Percentiles rank a stretch among this genome's conserved stretches.
phyloP scores from a whole-genome alignment of 1,139 yeast species.

The Petasospora fabianii region DNA sequence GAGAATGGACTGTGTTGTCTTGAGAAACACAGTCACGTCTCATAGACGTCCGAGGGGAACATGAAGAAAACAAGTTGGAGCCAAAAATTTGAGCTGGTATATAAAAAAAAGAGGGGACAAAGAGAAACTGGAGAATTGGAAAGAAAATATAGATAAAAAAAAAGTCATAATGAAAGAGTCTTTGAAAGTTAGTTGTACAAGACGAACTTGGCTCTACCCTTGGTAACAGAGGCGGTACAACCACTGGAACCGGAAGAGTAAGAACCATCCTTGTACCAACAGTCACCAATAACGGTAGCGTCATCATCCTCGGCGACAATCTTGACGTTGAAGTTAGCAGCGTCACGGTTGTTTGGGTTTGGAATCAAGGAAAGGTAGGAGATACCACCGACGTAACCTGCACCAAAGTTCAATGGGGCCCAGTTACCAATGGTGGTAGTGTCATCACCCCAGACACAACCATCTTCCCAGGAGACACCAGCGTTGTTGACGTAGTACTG shows the following conservation, averaged over 20 bases:
- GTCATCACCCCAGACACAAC: constrained; percentile 69
- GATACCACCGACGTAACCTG: constrained; percentile 60
- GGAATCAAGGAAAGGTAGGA: constrained; percentile 76
- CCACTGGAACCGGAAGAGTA: constrained; percentile 65
- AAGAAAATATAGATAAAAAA: not conserved
- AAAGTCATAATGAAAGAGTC: constrained; percentile 3
- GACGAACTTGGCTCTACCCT: constrained; percentile 67
- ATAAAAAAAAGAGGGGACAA: not conserved
- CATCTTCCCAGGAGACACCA: constrained; percentile 68
- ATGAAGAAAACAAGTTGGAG: not conserved
- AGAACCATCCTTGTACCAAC: constrained; percentile 59
- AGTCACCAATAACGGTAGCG: constrained; percentile 53
- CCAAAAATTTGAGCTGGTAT: not conserved
- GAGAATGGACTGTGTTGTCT: not conserved
- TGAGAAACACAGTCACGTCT: not conserved
- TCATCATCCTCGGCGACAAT: constrained; percentile 51
- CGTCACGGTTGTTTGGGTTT: constrained; percentile 65
- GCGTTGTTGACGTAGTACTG: constrained; percentile 82
- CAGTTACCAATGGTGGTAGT: constrained; percentile 66
- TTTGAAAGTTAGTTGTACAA: constrained; percentile 38
- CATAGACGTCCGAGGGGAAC: constrained; percentile 1
- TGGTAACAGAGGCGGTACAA: constrained; percentile 69
- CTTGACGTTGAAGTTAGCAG: constrained; percentile 66
- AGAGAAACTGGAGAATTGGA: not conserved
- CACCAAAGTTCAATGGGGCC: constrained; percentile 80